Evolutionary conservation across 768 basidiomycete species (phyloP).

Genomic region (Megacollybia marginata): DNA sequence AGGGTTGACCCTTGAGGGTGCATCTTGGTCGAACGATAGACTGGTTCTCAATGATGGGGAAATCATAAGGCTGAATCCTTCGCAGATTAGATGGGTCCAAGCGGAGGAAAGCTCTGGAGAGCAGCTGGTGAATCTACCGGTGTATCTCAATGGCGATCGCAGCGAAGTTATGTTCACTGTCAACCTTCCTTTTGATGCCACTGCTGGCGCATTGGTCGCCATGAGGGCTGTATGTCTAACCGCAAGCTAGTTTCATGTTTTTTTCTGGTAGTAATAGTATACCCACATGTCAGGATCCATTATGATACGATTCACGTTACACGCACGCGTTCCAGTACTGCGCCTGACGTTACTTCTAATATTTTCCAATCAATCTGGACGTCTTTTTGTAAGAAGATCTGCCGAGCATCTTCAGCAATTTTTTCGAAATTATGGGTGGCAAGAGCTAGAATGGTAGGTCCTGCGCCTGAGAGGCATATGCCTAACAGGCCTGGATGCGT

Average conservation of each 20-base stretch:
- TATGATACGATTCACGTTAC: too few species aligned
- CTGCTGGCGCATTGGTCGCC: constrained; percentile 62
- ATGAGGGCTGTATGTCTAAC: constrained; percentile 90
- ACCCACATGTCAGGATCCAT: too few species aligned
- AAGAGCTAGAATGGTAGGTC: constrained; percentile 93
- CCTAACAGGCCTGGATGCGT: constrained; percentile 94
- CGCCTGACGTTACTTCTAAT: constrained; percentile 53
- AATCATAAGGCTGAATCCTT: constrained; percentile 68
- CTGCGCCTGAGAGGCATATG: constrained; percentile 96
- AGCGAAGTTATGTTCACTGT: constrained; percentile 90
- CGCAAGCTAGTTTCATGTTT: constrained; percentile 49
- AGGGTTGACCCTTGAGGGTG: constrained; percentile 89
- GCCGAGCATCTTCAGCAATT: constrained; percentile 76
- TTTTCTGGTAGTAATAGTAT: neutral
- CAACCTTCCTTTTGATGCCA: constrained; percentile 68
- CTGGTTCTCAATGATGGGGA: constrained; percentile 84
- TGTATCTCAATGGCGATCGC: constrained; percentile 87
- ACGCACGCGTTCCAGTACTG: constrained; percentile 18
- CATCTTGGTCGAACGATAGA: constrained; percentile 60
- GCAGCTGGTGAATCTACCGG: constrained; percentile 71
- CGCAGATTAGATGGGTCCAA: constrained; percentile 85
- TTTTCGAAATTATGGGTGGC: constrained; percentile 79
- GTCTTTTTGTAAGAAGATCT: constrained; percentile 61
- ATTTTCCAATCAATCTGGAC: constrained; percentile 90
- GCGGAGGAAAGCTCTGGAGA: constrained; percentile 29